Conservation (phyloP, 1,284 basidiomycete species). For the Pascua sp. region DNA sequence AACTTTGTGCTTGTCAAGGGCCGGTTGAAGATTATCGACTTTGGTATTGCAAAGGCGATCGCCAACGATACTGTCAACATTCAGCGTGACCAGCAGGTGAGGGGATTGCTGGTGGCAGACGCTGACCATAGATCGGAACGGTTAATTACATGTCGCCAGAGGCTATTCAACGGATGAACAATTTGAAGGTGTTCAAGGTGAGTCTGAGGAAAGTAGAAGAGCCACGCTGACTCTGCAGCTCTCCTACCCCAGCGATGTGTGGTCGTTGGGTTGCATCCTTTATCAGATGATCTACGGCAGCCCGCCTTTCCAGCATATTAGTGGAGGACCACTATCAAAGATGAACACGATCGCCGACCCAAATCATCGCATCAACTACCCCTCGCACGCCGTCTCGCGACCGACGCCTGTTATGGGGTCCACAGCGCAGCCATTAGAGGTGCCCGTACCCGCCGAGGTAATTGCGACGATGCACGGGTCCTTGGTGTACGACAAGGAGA, state of each 20-base stretch:
- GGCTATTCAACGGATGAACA: conserved; percentile 64
- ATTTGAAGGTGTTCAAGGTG: conserved; percentile 48
- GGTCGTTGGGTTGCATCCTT: conserved; percentile 93
- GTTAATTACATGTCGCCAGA: conserved; percentile 97
- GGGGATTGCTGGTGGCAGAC: conserved; percentile 9
- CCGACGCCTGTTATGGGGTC: not conserved
- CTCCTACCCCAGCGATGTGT: conserved; percentile 78
- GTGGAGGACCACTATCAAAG: conserved; percentile 63
- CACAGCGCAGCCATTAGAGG: conserved; percentile 20
- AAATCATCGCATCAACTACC: conserved; percentile 52
- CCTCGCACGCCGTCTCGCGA: conserved; percentile 12
- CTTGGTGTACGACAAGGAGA: conserved; percentile 51
- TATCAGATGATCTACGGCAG: conserved; percentile 94
- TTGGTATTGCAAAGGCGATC: conserved; percentile 94
- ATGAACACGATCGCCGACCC: conserved; percentile 56
- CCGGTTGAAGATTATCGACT: conserved; percentile 90
- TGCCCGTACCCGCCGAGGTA: conserved; percentile 50
- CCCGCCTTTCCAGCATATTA: conserved; percentile 83
- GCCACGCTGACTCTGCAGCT: conserved; percentile 18
- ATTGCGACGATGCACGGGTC: conserved; percentile 53
- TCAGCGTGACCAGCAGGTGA: conserved; percentile 83
- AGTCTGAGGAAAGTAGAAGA: conserved; percentile 13
- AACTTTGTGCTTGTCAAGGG: conserved; percentile 94
- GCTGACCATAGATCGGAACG: conserved; percentile 67
- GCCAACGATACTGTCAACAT: conserved; percentile 97